Conservation (phyloP, 2,329 filamentous ascomycete genomes). For the Didymella sp. region DNA sequence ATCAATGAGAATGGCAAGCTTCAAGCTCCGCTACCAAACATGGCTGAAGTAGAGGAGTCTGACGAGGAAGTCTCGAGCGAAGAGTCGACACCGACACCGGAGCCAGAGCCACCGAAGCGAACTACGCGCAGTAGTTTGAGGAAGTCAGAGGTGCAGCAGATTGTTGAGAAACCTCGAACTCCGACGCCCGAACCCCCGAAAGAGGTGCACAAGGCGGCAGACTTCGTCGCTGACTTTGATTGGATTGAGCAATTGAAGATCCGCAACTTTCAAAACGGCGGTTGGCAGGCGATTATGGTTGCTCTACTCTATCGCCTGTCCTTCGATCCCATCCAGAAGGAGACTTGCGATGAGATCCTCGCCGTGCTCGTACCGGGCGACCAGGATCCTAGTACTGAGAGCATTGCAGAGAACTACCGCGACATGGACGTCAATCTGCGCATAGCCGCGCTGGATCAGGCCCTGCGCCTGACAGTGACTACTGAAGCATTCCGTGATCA, state of each 20-base stretch:
- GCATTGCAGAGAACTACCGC: constrained; percentile 74
- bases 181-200: constrained; percentile 48
- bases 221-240: constrained; percentile 75
- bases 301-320: constrained; percentile 87
- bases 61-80: constrained; percentile 61
- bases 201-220: constrained; percentile 70
- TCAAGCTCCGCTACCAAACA: constrained; percentile 77
- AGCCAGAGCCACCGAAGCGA: constrained; percentile 76
- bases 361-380: constrained; percentile 81
- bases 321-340: constrained; percentile 71
- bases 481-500: constrained; percentile 87
- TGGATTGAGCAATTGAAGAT: constrained; percentile 87
- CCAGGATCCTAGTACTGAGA: constrained; percentile 76
- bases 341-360: constrained; percentile 79
- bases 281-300: constrained; percentile 90
- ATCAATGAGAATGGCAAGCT: constrained; percentile 82
- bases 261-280: constrained; percentile 84
- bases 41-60: constrained; percentile 56
- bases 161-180: constrained; percentile 45
- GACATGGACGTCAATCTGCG: constrained; percentile 83
- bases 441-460: constrained; percentile 79
- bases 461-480: constrained; percentile 83
- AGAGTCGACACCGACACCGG: constrained; percentile 59
- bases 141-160: constrained; percentile 74
- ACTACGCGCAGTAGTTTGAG: constrained; percentile 86